Evolutionary conservation across 1,284 basidiomycete genomes (phyloP), one percentile per base, ranked within the genome.

Genomic region (Leccinum cinnamomeum): DNA sequence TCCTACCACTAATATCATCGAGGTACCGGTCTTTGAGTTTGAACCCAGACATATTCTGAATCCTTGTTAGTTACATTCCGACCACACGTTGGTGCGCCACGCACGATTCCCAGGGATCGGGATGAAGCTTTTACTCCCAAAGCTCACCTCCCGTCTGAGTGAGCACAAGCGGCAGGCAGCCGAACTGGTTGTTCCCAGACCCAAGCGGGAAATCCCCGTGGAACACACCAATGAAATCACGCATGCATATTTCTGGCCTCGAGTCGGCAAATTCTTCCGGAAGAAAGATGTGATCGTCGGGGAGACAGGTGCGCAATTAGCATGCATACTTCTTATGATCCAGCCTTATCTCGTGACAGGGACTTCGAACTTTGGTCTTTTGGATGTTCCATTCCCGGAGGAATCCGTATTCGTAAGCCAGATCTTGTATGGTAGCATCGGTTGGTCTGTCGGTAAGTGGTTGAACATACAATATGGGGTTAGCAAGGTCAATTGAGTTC

Each of bases 181-280:
- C 57, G 70, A 79, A 64, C 72, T 87, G 60, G 57, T 74, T 16
- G 86, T 90, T 4, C 81, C 84, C 5, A 76, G 73, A 56, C 88
- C 83, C 71, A 71, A 69, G 61, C 68, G 78, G 2, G 74, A 78
- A 14, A 69, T 87, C 0, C 87, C 88, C 0, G 58, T 80, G 30
- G 83, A 86, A 66, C 72, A 74, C n/a, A 75, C 76, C 62, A 73
- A 81, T 25, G 70, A 70, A 7, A 90, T 96, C 70, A 84, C 87
- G 3, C 95, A 97, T 62, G 77, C 82, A 6, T 93, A 86, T 82
- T 85, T 98, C 72, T 98, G 96, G 96, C 91, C 92, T 1, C 84
- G 90, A 39, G 74, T 97, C 57, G 85, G 86, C 14, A 74, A 82
- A 64, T 97, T 95, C 82, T 92, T 98, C 80, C 78, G 79, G 66